phyloP scores from a whole-genome alignment of 257 asterid species.

The Salvia rosmarinus region DNA sequence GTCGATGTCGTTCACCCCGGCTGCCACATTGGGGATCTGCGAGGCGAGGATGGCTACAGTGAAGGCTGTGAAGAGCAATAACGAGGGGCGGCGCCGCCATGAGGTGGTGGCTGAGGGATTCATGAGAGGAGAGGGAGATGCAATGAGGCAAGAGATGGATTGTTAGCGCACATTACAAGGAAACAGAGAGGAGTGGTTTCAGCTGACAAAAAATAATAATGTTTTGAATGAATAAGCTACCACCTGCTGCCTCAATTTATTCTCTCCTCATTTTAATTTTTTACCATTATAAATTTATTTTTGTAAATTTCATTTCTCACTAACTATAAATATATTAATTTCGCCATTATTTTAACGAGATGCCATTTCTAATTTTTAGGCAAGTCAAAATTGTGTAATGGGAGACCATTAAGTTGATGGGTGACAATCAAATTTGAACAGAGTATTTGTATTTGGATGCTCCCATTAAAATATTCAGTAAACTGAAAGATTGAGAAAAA shows the following conservation, averaged over 20 bases:
- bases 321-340: neutral
- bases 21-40: slow-evolving; percentile 35
- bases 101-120: slow-evolving; percentile 32
- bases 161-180: no score
- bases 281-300: neutral
- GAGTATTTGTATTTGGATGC: neutral
- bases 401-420: slow-evolving; percentile 33
- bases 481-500: no score
- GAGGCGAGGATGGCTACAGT: slow-evolving; percentile 26
- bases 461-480: neutral
- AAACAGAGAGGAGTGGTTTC: slow-evolving; percentile 12
- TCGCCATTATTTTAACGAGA: neutral
- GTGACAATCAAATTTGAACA: neutral
- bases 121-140: slow-evolving; percentile 28
- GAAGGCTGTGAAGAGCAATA: slow-evolving; percentile 27
- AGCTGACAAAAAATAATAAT: slow-evolving; percentile 37
- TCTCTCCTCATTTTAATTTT: slow-evolving; percentile 23
- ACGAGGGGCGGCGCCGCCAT: slow-evolving; percentile 35
- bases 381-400: slow-evolving; percentile 34
- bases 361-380: neutral
- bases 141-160: slow-evolving; percentile 23
- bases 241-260: slow-evolving; percentile 44
- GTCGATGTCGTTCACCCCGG: slow-evolving; percentile 24
- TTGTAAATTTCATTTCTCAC: neutral
- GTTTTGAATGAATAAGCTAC: slow-evolving; percentile 30